These are phyloP conservation scores for Botryotinia calthae DNA, from an alignment of 2,329 filamentous ascomycete genomes.

Conservation along the genomic window DNA sequence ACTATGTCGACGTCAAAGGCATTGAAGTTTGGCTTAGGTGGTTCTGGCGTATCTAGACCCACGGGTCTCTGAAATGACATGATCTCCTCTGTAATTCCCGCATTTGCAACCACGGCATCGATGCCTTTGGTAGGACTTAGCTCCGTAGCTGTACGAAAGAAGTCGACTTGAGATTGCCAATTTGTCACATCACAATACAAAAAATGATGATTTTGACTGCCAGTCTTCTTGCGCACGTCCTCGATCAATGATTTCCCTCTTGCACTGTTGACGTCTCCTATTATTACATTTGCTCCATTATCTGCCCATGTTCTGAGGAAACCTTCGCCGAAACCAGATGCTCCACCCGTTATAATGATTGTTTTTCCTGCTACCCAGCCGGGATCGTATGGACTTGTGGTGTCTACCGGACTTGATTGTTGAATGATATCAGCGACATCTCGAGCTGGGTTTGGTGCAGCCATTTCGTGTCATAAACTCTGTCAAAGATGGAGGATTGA, in stretches of 20 bases:
- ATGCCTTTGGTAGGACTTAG: constrained; percentile 55
- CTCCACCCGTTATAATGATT: constrained; percentile 63
- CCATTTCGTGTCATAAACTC: background rate
- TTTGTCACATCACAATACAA: constrained; percentile 62
- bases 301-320: constrained; percentile 54
- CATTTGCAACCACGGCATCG: constrained; percentile 65
- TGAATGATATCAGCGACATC: constrained; percentile 27
- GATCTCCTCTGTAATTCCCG: constrained; percentile 53
- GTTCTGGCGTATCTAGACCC: constrained; percentile 46
- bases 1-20: constrained; percentile 62
- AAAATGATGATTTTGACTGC: constrained; percentile 50
- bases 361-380: constrained; percentile 52
- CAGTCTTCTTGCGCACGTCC: constrained; percentile 46
- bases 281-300: constrained; percentile 57
- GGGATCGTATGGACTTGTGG: constrained; percentile 45
- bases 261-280: constrained; percentile 59
- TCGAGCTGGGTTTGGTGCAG: background rate
- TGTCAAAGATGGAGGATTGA: background rate
- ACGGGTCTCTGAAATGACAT: constrained; percentile 45
- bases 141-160: constrained; percentile 58
- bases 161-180: constrained; percentile 61
- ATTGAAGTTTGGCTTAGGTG: constrained; percentile 49
- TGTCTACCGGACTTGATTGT: constrained; percentile 45
- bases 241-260: constrained; percentile 55
- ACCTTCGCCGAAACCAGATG: constrained; percentile 57